A percentile compares a stretch with the other conserved stretches of the same genome.
Conservation (phyloP, 2,329 filamentous ascomycete genomes). For the Cercospora brassicicola region DNA sequence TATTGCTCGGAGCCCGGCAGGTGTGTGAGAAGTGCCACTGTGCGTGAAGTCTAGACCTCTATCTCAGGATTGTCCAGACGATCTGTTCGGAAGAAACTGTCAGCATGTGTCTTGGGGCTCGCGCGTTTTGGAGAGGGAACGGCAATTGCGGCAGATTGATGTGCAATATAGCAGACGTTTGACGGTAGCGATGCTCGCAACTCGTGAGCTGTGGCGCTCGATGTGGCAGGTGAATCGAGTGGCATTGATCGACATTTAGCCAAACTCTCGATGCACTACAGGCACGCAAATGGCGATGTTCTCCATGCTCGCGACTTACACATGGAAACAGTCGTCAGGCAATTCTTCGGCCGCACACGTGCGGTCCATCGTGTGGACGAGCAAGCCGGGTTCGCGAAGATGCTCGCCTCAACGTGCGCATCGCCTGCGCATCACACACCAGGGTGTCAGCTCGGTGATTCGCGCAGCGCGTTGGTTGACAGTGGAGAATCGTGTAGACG, state of each 20-base stretch:
- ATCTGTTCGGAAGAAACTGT: background rate
- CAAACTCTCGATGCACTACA: background rate
- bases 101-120: background rate
- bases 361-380: background rate
- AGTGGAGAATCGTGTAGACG: slow-evolving; percentile 7
- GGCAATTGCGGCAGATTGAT: background rate
- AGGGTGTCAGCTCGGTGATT: slow-evolving; percentile 6
- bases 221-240: slow-evolving; percentile 5
- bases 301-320: background rate
- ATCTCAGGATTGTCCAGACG: background rate
- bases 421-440: background rate
- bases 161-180: background rate
- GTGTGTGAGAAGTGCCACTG: background rate
- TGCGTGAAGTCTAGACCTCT: background rate
- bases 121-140: background rate
- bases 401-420: slow-evolving; percentile 7
- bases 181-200: background rate
- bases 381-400: slow-evolving; percentile 3
- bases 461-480: slow-evolving; percentile 4
- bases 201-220: background rate
- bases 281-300: background rate
- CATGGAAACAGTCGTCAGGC: background rate
- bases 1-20: background rate
- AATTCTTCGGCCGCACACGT: background rate
- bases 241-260: background rate